Conservation (phyloP, 1,284 basidiomycete genomes). For the Cutaneotrichosporon cavernicola region DNA sequence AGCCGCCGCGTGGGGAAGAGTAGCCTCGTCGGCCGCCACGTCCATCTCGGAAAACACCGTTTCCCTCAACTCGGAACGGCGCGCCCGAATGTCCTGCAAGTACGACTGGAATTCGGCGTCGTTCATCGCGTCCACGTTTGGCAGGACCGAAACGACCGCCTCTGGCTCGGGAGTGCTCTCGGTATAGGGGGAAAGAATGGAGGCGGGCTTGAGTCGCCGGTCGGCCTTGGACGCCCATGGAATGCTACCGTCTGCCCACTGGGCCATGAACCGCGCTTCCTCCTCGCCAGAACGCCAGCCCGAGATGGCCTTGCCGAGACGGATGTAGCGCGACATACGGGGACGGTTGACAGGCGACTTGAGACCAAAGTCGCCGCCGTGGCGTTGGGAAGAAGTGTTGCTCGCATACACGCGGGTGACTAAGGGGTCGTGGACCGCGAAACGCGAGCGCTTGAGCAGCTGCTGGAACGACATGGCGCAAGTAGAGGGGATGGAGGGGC, state of each 20-base stretch:
- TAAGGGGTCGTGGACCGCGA: constrained; percentile 49
- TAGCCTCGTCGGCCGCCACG: constrained; percentile 13
- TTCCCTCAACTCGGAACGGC: constrained; percentile 27
- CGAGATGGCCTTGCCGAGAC: constrained; percentile 42
- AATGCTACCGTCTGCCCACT: constrained; percentile 44
- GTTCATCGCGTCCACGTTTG: constrained; percentile 49
- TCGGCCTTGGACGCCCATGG: constrained; percentile 32
- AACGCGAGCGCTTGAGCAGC: constrained; percentile 45
- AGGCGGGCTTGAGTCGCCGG: not conserved
- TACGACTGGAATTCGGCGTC: constrained; percentile 43
- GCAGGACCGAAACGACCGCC: constrained; percentile 24
- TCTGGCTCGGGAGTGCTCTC: constrained; percentile 9
- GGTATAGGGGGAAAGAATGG: constrained; percentile 9
- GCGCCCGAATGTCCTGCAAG: constrained; percentile 34
- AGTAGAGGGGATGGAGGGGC: not conserved
- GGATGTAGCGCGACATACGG: constrained; percentile 43
- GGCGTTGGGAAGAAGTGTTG: constrained; percentile 27
- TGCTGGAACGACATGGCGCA: constrained; percentile 44
- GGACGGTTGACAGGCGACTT: constrained; percentile 43
- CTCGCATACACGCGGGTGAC: constrained; percentile 52
- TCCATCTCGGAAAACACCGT: constrained; percentile 1
- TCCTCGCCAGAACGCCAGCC: constrained; percentile 48
- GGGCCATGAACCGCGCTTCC: constrained; percentile 49
- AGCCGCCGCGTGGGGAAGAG: constrained; percentile 20
- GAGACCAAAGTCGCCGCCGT: constrained; percentile 48